Evolutionary conservation across 2,329 filamentous ascomycete genomes (phyloP), one percentile per base, ranked within the genome.

Genomic region (Ilyonectria mors-panacis): DNA sequence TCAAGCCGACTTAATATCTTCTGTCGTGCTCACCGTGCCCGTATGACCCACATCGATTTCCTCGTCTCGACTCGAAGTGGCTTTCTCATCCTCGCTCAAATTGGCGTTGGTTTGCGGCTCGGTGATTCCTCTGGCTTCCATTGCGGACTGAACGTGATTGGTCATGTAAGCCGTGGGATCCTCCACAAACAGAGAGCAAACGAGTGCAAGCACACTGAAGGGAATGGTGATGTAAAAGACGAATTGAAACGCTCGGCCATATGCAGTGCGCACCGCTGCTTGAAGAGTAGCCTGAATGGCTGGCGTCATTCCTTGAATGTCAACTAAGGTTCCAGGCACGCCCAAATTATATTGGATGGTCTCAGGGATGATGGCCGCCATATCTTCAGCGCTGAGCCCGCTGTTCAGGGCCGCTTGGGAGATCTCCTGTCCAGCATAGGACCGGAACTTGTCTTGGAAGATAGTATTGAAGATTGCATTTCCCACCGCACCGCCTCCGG

Each of bases 391-490:
- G 2, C 35, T 55, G 0, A 67, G 58, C 0, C 64, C 66, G 3
- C 35, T 68, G 2, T 21, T 17, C 0, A 68, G 5, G 2, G 66
- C 66, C 6, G 53, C 64, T 0, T 21, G 39, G 6, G 37, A 9
- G 3, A 68, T 68, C 26, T 68, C 66, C 2, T 67, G 45, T 1
- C 45, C 64, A 4, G 66, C 66, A 8, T 59, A 68, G 0, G 33
- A 9, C 2, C 59, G 26, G 39, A 68, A 68, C 53, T 68, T 68
- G 6, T 67, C 58, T 19, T 57, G 51, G n/a, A 68, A 67, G 15
- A 68, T 47, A 0, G 66, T 68, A 42, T 68, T 67, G 26, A 68
- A 68, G 21, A 68, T 58, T 6, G 66, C 58, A 23, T 68, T 68
- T 26, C 66, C 66, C 1, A 68, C 66, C 0, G 66, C 66, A 33